These are phyloP conservation scores for Cryptococcus sp. DNA, from an alignment of 1,284 basidiomycete genomes.

Conservation along the genomic window DNA sequence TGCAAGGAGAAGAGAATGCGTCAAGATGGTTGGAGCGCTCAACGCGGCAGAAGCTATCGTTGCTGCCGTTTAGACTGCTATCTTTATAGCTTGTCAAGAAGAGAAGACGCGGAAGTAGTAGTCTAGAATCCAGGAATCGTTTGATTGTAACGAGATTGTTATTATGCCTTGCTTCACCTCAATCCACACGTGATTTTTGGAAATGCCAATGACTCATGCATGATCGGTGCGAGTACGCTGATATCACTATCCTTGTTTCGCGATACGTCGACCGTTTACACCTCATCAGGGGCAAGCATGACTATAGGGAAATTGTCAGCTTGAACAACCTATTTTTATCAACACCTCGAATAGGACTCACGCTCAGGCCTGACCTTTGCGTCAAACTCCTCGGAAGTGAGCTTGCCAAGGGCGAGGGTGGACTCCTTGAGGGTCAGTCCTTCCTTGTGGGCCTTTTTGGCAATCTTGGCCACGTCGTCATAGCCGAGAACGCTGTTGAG, in stretches of 20 bases:
- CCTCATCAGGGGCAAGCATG: constrained; percentile 52
- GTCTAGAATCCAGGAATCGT: background rate
- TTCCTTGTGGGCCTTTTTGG: constrained; percentile 99
- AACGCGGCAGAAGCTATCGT: constrained; percentile 84
- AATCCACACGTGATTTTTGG: no score
- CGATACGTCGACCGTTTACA: constrained; percentile 11
- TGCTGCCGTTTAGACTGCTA: constrained; percentile 32
- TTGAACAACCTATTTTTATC: constrained; percentile 1
- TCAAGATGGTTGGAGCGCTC: constrained; percentile 81
- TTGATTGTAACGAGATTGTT: background rate
- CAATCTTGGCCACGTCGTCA: constrained; percentile 89
- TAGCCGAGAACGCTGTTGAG: constrained; percentile 44
- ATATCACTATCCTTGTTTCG: no score
- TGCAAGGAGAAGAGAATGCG: constrained; percentile 70
- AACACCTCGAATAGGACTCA: constrained; percentile 27
- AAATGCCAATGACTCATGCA: no score
- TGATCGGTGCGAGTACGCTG: no score
- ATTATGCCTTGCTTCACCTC: background rate
- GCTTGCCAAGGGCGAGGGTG: constrained; percentile 79
- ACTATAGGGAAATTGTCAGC: constrained; percentile 23
- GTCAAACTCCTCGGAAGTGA: constrained; percentile 93
- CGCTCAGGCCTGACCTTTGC: constrained; percentile 88
- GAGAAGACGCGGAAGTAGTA: no score
- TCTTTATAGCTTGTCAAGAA: no score
- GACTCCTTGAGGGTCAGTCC: constrained; percentile 95